Conservation (phyloP, 2,329 filamentous ascomycete species). For the Aureobasidium sp. region DNA sequence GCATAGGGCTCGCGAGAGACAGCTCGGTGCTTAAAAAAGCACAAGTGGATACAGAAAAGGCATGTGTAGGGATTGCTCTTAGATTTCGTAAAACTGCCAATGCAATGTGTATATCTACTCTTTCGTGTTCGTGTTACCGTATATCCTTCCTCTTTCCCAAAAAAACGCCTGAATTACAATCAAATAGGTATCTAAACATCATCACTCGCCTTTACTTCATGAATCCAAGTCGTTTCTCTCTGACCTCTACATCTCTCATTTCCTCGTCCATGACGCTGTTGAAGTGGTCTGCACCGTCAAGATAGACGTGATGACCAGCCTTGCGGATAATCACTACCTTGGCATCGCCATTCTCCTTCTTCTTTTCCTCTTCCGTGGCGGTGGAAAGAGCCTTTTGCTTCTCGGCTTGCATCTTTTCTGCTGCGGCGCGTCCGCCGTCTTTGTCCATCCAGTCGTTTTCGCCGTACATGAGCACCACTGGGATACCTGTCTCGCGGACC, state of each 20-base stretch:
- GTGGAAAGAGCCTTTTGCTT: constrained; percentile 52
- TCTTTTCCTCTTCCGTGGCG: constrained; percentile 61
- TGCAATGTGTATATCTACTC: not conserved
- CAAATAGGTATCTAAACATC: not conserved
- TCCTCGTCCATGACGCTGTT: constrained; percentile 59
- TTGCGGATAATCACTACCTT: constrained; percentile 73
- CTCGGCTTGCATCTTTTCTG: constrained; percentile 69
- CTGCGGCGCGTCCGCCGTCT: constrained; percentile 70
- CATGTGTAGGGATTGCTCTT: not conserved
- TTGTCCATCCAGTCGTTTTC: constrained; percentile 99
- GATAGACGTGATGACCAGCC: constrained; percentile 65
- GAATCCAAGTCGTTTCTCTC: constrained; percentile 27
- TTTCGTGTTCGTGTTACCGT: not conserved
- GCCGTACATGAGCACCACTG: constrained; percentile 90
- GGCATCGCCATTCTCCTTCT: constrained; percentile 67
- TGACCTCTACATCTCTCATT: constrained; percentile 55
- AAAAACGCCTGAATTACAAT: not conserved
- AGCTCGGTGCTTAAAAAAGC: too few species aligned
- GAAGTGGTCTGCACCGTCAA: constrained; percentile 65
- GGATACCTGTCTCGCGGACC: constrained; percentile 59
- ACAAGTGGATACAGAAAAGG: too few species aligned
- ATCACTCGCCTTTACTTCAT: not conserved
- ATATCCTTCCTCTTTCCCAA: not conserved
- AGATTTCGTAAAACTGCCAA: not conserved
- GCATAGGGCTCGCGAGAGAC: too few species aligned